Evolutionary conservation across 805 yeast genomes (phyloP).

Genomic region (Candida yuanshanica): DNA sequence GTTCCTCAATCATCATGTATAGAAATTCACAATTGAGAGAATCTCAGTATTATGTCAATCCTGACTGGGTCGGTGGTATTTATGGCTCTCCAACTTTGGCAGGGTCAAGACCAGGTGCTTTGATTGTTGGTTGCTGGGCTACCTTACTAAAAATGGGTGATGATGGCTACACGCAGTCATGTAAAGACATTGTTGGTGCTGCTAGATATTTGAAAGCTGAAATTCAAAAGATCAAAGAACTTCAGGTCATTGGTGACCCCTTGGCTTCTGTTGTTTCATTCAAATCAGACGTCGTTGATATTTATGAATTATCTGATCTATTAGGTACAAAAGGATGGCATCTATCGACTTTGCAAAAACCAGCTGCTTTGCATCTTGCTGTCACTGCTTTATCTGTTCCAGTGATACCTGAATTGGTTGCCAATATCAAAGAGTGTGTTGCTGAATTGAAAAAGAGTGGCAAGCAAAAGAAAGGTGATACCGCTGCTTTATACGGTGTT

Average conservation of each 20-base stretch:
- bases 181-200: constrained; percentile 60
- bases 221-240: constrained; percentile 45
- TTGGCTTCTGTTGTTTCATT: constrained; percentile 77
- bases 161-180: constrained; percentile 68
- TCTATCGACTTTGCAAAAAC: constrained; percentile 77
- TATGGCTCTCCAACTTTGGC: constrained; percentile 97
- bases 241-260: constrained; percentile 82
- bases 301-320: constrained; percentile 75
- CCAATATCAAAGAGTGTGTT: constrained; percentile 32
- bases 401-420: constrained; percentile 55
- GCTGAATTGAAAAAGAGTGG: constrained; percentile 14
- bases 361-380: constrained; percentile 89
- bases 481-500: constrained; percentile 91
- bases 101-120: constrained; percentile 95
- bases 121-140: constrained; percentile 98
- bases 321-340: constrained; percentile 80
- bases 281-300: constrained; percentile 52
- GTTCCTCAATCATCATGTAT: constrained; percentile 90
- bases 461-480: constrained; percentile 40
- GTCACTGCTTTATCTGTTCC: constrained; percentile 66
- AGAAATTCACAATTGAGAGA: constrained; percentile 60
- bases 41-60: constrained; percentile 76
- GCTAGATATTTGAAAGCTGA: constrained; percentile 51
- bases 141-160: constrained; percentile 78
- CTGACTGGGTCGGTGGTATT: constrained; percentile 92